Conservation (phyloP, 768 basidiomycete species). For the Amanita pallidorosea region DNA sequence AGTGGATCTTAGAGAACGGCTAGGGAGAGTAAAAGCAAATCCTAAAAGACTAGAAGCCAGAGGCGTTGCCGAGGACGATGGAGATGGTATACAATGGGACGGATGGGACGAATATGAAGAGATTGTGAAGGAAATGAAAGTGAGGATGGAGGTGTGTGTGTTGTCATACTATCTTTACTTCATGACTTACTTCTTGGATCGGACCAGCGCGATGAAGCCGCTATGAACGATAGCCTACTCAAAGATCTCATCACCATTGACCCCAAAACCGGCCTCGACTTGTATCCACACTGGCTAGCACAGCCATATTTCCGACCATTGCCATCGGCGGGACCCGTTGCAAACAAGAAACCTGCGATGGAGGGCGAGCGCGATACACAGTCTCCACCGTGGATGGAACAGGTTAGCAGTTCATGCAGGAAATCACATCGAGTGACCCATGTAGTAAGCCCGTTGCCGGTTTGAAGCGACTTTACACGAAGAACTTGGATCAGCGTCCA, state of each 20-base stretch:
- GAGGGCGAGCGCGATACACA: background rate
- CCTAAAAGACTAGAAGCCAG: slow-evolving; percentile 9
- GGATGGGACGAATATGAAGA: slow-evolving; percentile 36
- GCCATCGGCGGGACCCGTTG: slow-evolving; percentile 3
- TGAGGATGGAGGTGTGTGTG: slow-evolving; percentile 32
- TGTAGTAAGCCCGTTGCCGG: background rate
- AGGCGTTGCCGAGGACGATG: background rate
- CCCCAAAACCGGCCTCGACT: slow-evolving; percentile 22
- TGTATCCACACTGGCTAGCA: slow-evolving; percentile 37
- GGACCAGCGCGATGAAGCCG: slow-evolving; percentile 39
- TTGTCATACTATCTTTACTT: slow-evolving; percentile 6
- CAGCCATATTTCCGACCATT: slow-evolving; percentile 57
- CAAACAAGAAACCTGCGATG: background rate
- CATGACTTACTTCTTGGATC: background rate
- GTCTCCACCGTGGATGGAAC: background rate
- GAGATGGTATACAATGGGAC: slow-evolving; percentile 10
- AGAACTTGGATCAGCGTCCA: background rate
- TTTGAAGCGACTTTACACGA: background rate
- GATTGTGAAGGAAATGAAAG: slow-evolving; percentile 49
- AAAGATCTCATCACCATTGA: slow-evolving; percentile 21
- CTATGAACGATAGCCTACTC: slow-evolving; percentile 15
- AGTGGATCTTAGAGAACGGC: slow-evolving; percentile 59
- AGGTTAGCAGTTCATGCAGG: background rate
- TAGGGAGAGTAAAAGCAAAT: slow-evolving; percentile 40
- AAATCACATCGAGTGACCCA: background rate